phyloP scores from a whole-genome alignment of 495 filamentous ascomycete genomes.

The Talaromyces liani region DNA sequence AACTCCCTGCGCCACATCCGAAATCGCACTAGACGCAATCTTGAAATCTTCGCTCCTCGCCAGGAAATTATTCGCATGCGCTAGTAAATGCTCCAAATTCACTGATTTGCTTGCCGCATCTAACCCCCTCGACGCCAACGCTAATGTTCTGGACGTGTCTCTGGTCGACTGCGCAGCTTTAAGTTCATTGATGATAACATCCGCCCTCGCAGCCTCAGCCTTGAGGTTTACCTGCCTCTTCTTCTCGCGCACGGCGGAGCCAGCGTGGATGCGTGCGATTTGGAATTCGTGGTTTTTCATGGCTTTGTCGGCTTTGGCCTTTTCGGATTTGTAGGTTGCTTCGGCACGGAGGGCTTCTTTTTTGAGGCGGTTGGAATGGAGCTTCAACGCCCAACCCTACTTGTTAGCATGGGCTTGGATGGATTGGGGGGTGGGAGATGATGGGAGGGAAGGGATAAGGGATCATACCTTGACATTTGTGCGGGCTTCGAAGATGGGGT shows the following conservation, averaged over 20 bases:
- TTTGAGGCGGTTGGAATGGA: constrained; percentile 41
- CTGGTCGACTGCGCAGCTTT: constrained; percentile 42
- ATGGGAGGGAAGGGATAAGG: constrained; percentile 1
- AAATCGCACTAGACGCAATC: constrained; percentile 38
- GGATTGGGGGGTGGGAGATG: no score
- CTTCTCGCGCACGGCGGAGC: constrained; percentile 40
- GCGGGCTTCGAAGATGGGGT: constrained; percentile 44
- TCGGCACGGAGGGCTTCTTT: constrained; percentile 40
- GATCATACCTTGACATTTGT: constrained; percentile 41
- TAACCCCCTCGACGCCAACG: constrained; percentile 34
- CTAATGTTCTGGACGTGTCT: constrained; percentile 38
- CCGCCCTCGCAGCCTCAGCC: constrained; percentile 39
- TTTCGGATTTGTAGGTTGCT: constrained; percentile 40
- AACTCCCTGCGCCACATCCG: constrained; percentile 39
- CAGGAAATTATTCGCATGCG: constrained; percentile 42
- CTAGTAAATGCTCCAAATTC: constrained; percentile 35
- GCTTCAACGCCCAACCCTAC: no score
- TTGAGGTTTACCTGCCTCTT: constrained; percentile 37
- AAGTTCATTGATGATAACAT: constrained; percentile 44
- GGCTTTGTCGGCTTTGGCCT: constrained; percentile 40
- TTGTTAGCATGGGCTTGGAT: no score
- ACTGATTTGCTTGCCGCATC: constrained; percentile 39
- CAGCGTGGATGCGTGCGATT: constrained; percentile 43
- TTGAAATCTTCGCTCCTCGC: constrained; percentile 41
- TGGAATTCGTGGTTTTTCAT: constrained; percentile 45